Base-by-base conservation (phyloP, 176 grass and related monocot genomes). In the Carex cristatella region DNA sequence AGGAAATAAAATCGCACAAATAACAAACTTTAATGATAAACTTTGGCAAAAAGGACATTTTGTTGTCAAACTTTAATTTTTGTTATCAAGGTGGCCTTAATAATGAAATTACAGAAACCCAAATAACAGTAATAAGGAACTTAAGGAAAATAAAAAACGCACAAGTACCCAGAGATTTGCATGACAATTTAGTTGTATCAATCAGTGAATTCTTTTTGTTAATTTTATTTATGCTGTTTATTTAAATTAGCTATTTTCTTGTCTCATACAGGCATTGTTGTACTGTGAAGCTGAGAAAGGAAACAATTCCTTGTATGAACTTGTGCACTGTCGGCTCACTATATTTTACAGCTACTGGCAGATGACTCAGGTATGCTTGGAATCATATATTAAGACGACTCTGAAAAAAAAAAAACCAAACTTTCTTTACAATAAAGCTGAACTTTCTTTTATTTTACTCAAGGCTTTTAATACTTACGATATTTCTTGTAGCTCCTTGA, bases 321-420 rank as follows among this genome's bases (percentile, higher is more conserved):
- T 94, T 87, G 87, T 94, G 53, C 82, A 82, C 7, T 98, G 95
- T 61, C 89, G 80, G 30, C 28, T 98, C 58, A 98, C 91, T 28
- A 91, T 98, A 86, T 93, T 93, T 87, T 93, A 93, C 69, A 58
- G 82, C 82, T 98, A 94, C 76, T 98, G 95, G 92, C 83, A 82
- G 31, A 98, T 94, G 92, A 90, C 86, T 89, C 92, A 98, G 92
- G 95, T 98, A 93, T 90, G 58, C 65, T 81, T 31, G 46, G 11
- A 79, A 46, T 64, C 71, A 54, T 92, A 74, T 81, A 33, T 80
- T 84, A 23, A 48, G 10, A 76, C 33, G 40, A 51, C 5, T 83
- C 23, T 79, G 61, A 60, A 2, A 14, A 71, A 40, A 27, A 35
- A 57, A 6, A 32, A 16, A 80, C 3, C 40, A 30, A 54, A 38